A percentile compares a stretch with the other conserved stretches of the same genome.
Evolutionary conservation across 2,329 filamentous ascomycete genomes (phyloP).

Genomic region (Colletotrichum incanum): DNA sequence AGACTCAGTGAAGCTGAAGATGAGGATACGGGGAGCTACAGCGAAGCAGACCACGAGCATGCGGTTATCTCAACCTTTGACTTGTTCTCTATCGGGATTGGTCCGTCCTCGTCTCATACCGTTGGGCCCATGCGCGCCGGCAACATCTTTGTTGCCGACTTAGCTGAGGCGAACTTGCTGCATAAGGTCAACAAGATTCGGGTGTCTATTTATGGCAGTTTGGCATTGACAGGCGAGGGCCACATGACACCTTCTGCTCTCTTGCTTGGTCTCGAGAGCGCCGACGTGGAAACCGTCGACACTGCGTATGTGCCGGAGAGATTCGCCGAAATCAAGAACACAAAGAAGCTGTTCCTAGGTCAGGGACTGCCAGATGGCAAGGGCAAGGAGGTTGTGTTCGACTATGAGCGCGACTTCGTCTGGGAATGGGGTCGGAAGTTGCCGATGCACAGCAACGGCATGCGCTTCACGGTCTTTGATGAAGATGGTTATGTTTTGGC

Average conservation of each 20-base stretch:
- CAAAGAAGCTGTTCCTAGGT: constrained; percentile 61
- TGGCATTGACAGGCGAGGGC: constrained; percentile 66
- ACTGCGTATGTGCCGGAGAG: constrained; percentile 63
- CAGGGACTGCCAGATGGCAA: constrained; percentile 56
- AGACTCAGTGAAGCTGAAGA: constrained; percentile 46
- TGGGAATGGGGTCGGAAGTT: constrained; percentile 69
- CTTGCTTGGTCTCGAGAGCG: constrained; percentile 65
- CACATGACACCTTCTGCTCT: constrained; percentile 68
- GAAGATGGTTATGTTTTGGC: constrained; percentile 62
- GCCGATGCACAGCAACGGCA: constrained; percentile 67
- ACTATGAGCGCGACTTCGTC: constrained; percentile 64
- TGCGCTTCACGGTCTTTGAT: constrained; percentile 67
- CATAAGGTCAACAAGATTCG: constrained; percentile 63
- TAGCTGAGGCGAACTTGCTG: constrained; percentile 62
- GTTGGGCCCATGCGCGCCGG: constrained; percentile 68
- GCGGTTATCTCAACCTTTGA: constrained; percentile 68
- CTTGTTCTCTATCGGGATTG: constrained; percentile 67
- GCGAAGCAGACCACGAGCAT: constrained; percentile 65
- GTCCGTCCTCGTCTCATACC: constrained; percentile 67
- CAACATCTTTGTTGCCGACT: constrained; percentile 66
- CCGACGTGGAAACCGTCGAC: constrained; percentile 65
- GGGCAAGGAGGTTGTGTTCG: constrained; percentile 64
- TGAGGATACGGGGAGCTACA: constrained; percentile 60
- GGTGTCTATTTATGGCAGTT: constrained; percentile 65
- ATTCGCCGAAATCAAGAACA: constrained; percentile 62